Evolutionary conservation across 2,329 filamentous ascomycete genomes (phyloP).

Genomic region (Talaromyces sp.): DNA sequence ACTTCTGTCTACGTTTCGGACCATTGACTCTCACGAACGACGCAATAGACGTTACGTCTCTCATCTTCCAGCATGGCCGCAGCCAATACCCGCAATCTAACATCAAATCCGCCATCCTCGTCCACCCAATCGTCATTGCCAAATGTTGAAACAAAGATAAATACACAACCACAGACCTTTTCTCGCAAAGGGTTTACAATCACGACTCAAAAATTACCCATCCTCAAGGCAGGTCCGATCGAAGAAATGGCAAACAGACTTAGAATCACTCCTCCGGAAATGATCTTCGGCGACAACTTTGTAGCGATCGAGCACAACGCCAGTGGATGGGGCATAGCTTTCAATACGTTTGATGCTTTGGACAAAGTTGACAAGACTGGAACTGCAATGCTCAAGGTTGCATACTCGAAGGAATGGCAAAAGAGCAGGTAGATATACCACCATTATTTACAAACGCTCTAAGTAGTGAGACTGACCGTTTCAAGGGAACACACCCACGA

Average conservation of each 20-base stretch:
- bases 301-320: conserved; percentile 70
- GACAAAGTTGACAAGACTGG: conserved; percentile 94
- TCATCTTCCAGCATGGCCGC: background rate
- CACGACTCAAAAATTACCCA: conserved; percentile 83
- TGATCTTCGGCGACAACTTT: conserved; percentile 98
- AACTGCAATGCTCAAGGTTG: conserved; percentile 83
- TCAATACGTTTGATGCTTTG: conserved; percentile 82
- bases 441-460: background rate
- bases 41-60: background rate
- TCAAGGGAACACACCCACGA: conserved; percentile 71
- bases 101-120: background rate
- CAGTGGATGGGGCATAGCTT: conserved; percentile 73
- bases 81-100: background rate
- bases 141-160: conserved; percentile 3
- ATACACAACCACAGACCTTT: conserved; percentile 54
- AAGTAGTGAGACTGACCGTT: conserved; percentile 21
- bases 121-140: background rate
- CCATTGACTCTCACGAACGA: background rate
- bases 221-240: conserved; percentile 87
- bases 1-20: background rate
- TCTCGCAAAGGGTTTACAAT: conserved; percentile 68
- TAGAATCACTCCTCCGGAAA: conserved; percentile 87
- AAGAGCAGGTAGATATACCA: conserved; percentile 53
- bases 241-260: conserved; percentile 76
- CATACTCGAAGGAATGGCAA: conserved; percentile 87